A percentile compares a stretch with the other conserved stretches of the same genome.
These are phyloP conservation scores for Pulchroboletus neoregius DNA, from an alignment of 1,284 basidiomycete species.

Conservation along the genomic window DNA sequence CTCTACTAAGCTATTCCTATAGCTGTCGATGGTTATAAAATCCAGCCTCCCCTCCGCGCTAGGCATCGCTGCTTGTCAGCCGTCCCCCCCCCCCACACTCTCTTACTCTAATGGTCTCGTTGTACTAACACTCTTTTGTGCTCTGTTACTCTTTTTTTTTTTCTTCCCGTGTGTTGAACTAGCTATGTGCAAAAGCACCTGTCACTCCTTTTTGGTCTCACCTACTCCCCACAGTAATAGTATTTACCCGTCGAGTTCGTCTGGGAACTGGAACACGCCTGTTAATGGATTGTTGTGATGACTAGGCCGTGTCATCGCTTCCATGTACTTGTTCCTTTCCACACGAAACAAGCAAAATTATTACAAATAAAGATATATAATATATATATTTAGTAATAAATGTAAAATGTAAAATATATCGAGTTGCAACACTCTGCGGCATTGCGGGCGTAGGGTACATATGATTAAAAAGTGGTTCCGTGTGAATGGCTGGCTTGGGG, in stretches of 20 bases:
- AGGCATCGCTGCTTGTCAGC: slow-evolving; percentile 4
- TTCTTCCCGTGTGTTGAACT: slow-evolving; percentile 13
- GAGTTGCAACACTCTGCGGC: too few relatives aligned
- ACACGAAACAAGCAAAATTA: too few relatives aligned
- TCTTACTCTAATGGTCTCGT: slow-evolving; percentile 22
- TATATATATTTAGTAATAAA: too few relatives aligned
- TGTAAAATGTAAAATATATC: too few relatives aligned
- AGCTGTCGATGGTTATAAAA: slow-evolving; percentile 14
- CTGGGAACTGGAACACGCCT: not conserved
- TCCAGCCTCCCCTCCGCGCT: not conserved
- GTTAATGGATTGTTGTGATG: slow-evolving; percentile 4
- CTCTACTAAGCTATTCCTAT: slow-evolving; percentile 10
- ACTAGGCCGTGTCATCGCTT: too few relatives aligned
- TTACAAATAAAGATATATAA: too few relatives aligned
- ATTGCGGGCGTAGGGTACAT: too few relatives aligned
- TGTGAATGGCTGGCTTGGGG: too few relatives aligned
- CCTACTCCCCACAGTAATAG: not conserved
- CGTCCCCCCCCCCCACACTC: not conserved
- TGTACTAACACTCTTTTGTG: slow-evolving; percentile 31
- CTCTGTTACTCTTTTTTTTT: not conserved
- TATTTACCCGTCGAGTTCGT: not conserved
- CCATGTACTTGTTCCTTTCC: too few relatives aligned
- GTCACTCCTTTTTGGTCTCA: slow-evolving; percentile 13
- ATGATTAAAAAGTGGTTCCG: too few relatives aligned
- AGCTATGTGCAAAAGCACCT: slow-evolving; percentile 11